Evolutionary conservation across 164 flowering plant genomes (phyloP).

Genomic region (Kalanchoe fedtschenkoi): DNA sequence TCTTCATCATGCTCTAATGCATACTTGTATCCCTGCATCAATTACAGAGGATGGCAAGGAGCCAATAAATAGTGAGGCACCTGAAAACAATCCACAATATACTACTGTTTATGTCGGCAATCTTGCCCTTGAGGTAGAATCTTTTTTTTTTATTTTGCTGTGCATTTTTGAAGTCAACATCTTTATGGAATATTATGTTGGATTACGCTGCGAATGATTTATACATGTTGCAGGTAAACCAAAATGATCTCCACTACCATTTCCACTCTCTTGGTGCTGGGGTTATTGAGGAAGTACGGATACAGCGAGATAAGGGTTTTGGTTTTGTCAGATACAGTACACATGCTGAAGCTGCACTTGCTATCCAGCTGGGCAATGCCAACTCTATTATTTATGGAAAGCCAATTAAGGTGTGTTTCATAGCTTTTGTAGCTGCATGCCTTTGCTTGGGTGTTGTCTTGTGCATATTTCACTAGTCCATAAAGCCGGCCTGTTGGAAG

Average conservation of each 20-base stretch:
- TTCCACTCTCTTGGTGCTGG: conserved; percentile 92
- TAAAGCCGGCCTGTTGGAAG: not conserved
- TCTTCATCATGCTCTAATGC: not conserved
- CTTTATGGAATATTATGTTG: not conserved
- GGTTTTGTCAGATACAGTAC: conserved; percentile 91
- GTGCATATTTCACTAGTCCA: not conserved
- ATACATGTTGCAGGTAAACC: conserved; percentile 50
- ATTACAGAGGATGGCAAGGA: conserved; percentile 81
- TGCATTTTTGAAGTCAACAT: not conserved
- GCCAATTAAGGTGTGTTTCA: conserved; percentile 59
- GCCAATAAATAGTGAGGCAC: conserved; percentile 58
- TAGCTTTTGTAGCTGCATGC: not conserved
- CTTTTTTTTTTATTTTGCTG: not conserved
- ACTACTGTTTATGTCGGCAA: conserved; percentile 98
- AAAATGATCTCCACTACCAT: conserved; percentile 88
- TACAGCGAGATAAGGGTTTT: conserved; percentile 95
- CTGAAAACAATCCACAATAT: conserved; percentile 84
- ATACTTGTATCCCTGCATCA: not conserved
- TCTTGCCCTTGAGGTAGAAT: conserved; percentile 85
- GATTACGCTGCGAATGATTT: not conserved
- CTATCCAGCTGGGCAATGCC: conserved; percentile 87
- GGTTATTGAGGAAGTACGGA: conserved; percentile 86
- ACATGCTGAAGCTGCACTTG: conserved; percentile 89
- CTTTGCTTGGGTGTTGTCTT: not conserved
- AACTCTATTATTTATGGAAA: conserved; percentile 62